A percentile compares a stretch with the other conserved stretches of the same genome.
phyloP scores from a whole-genome alignment of 202 grass and related monocot species.

The Zizania palustris region DNA sequence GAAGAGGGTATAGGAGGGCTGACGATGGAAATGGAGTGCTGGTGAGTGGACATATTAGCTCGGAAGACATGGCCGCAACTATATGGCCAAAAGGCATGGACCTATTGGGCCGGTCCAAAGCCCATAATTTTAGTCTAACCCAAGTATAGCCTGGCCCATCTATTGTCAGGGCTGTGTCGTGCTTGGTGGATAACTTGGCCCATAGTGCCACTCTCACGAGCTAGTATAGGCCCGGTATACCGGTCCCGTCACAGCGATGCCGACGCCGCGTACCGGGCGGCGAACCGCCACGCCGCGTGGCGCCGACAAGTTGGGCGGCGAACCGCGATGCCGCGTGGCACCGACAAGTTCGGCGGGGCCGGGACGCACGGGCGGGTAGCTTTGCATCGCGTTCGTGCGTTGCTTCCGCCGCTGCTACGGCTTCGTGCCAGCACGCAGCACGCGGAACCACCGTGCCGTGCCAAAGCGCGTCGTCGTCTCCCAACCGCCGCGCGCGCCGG shows the following conservation, averaged over 20 bases:
- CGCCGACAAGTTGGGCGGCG: not conserved
- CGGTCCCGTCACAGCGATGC: no score
- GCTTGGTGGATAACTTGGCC: no score
- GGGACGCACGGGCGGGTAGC: not conserved
- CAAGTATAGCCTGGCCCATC: no score
- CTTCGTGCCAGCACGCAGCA: not conserved
- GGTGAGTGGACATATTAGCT: slow-evolving; percentile 78
- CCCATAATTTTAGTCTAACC: no score
- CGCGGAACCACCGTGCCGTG: not conserved
- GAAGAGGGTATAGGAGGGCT: no score
- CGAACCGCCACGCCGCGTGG: no score
- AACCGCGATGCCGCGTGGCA: not conserved
- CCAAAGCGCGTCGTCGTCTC: not conserved
- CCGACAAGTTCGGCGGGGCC: not conserved
- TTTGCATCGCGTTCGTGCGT: not conserved
- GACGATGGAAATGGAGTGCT: slow-evolving; percentile 78
- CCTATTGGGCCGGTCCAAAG: no score
- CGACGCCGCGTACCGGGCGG: no score
- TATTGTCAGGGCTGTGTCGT: no score
- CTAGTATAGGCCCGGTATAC: no score
- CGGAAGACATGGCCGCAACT: slow-evolving; percentile 74
- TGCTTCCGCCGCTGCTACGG: not conserved
- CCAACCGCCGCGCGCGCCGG: not conserved
- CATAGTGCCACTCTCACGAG: no score
- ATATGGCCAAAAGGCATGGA: no score